A percentile compares a stretch with the other conserved stretches of the same genome.
Conservation (phyloP, 225 moss, liverwort and hornwort genomes). For the Takakia lepidozioides region DNA sequence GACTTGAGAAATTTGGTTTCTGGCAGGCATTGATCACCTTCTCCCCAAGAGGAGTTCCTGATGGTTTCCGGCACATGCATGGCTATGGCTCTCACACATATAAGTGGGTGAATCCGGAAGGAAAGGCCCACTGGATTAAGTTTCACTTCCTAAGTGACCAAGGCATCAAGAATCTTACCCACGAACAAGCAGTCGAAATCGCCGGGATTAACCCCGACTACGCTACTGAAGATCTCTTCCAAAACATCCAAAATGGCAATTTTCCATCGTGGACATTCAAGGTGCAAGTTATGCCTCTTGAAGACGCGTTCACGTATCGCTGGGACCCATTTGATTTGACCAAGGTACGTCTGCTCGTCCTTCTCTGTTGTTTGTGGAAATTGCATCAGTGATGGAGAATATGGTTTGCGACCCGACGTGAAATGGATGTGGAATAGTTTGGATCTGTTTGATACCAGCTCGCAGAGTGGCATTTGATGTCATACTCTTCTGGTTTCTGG, state of each 20-base stretch:
- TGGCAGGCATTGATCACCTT: slow-evolving; percentile 66
- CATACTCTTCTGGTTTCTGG: too few species aligned
- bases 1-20: too few species aligned
- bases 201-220: slow-evolving; percentile 85
- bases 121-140: slow-evolving; percentile 47
- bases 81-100: slow-evolving; percentile 75
- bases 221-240: slow-evolving; percentile 62
- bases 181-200: slow-evolving; percentile 57
- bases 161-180: slow-evolving; percentile 71
- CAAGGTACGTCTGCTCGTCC: slow-evolving; percentile 34
- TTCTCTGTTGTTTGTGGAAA: too few species aligned
- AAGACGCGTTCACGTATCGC: slow-evolving; percentile 52
- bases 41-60: slow-evolving; percentile 65
- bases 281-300: slow-evolving; percentile 89
- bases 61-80: slow-evolving; percentile 74
- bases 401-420: too few species aligned
- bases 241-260: slow-evolving; percentile 71
- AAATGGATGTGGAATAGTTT: too few species aligned
- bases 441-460: too few species aligned
- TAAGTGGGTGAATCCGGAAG: slow-evolving; percentile 65
- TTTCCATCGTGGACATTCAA: slow-evolving; percentile 82
- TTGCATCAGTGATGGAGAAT: too few species aligned
- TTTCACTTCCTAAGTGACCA: slow-evolving; percentile 34
- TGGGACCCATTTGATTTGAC: slow-evolving; percentile 75
- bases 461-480: too few species aligned